A percentile compares a stretch with the other conserved stretches of the same genome.
Conservation (phyloP, 2,329 filamentous ascomycete genomes). For the Coniella lustricola region DNA sequence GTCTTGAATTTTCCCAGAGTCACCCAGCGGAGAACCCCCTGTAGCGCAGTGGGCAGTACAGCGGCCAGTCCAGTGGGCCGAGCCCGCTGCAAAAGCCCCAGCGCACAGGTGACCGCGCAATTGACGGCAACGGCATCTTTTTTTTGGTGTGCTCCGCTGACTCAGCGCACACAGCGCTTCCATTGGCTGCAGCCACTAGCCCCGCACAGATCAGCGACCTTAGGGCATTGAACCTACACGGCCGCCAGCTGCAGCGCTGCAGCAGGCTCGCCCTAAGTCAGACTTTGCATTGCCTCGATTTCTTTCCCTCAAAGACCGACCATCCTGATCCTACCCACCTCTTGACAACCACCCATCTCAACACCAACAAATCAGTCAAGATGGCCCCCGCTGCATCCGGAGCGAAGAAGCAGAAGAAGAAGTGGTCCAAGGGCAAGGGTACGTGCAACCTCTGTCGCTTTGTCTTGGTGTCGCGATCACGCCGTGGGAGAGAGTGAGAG, state of each 20-base stretch:
- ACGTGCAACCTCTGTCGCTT: slow-evolving; percentile 33
- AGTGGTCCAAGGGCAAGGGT: slow-evolving; percentile 64
- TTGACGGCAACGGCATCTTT: not conserved
- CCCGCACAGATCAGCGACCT: slow-evolving; percentile 1
- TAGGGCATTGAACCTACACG: slow-evolving; percentile 7
- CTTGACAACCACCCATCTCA: slow-evolving; percentile 20
- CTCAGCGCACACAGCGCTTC: not conserved
- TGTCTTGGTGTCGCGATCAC: slow-evolving; percentile 3
- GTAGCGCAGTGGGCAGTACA: not conserved
- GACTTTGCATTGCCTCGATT: slow-evolving; percentile 21
- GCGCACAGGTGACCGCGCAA: not conserved
- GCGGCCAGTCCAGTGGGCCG: not conserved
- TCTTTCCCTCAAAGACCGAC: slow-evolving; percentile 14
- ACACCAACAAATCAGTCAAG: slow-evolving; percentile 30
- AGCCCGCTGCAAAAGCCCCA: not conserved
- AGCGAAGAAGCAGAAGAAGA: slow-evolving; percentile 78
- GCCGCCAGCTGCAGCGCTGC: slow-evolving; percentile 1
- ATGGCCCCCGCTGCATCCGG: slow-evolving; percentile 50
- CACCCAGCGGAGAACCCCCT: slow-evolving; percentile 4
- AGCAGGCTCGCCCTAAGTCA: slow-evolving; percentile 7
- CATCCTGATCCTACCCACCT: slow-evolving; percentile 7
- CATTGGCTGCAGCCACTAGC: slow-evolving; percentile 1
- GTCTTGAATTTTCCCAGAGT: slow-evolving; percentile 13
- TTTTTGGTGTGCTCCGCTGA: slow-evolving; percentile 7
- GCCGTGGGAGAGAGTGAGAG: not conserved